Evolutionary conservation across 768 basidiomycete genomes (phyloP), one percentile per base, ranked within the genome.

Genomic region (Cystofilobasidium capitatum): DNA sequence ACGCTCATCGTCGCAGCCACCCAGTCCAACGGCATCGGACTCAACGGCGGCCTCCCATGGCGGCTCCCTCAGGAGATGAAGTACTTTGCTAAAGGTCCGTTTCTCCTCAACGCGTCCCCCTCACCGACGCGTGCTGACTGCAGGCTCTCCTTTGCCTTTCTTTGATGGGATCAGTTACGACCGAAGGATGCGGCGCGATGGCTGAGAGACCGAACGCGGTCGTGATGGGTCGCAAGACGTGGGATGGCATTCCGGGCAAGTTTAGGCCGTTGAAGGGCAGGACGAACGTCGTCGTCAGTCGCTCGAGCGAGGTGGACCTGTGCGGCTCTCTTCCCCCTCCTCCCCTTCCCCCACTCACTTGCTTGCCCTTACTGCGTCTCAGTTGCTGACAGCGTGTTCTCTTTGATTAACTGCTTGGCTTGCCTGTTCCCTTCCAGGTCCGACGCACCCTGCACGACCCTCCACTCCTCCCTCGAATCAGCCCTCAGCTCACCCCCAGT

Each of bases 1-100:
- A 93, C 92, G 59, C 82, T 97, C 81, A 87, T 99, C 74, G 91
- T 98, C 71, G 93, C 93, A 8, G 92, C 93, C 8, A 96, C 93
- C 1, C 80, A 81, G 69, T 79, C 81, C 14, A 88, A 92, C 75
- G 94, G 92, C 5, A 99, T 99, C 71, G 96, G 96, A 20, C 79
- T 83, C 59, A 81, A 83, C 69, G 84, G 81, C 77, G 72, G 74
- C 26, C 82, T 99, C 33, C 94, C 93, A 71, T 99, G 96, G 96
- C 82, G 84, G 29, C 82, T 98, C 9, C 82, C 89, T 0, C 84
- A 83, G 66, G 96, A 99, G 75, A 86, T 97, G 83, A 85, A 87
- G 60, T 96, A 94, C 77, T 99, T 99, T 76, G 85, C 86, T n/a
- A 81, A 83, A 62, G 85, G 87, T 75, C 89, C 89, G 37, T 83